Conservation (phyloP, 805 yeast species). For the Teunomyces kruisii region DNA sequence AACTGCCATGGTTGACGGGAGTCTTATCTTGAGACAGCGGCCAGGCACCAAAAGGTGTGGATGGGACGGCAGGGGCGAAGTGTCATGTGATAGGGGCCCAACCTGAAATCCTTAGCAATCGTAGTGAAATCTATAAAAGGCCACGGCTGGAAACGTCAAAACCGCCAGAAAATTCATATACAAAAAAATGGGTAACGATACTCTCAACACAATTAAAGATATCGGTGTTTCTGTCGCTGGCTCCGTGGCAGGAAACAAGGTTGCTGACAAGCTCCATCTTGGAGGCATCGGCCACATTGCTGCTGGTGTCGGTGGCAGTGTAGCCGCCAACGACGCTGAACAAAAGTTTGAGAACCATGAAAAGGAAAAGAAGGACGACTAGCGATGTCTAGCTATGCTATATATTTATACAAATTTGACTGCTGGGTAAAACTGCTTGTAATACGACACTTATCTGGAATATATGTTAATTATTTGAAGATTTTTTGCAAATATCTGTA, state of each 20-base stretch:
- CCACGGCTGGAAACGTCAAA: background rate
- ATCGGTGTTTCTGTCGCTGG: slow-evolving; percentile 38
- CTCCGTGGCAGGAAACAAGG: slow-evolving; percentile 39
- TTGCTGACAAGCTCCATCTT: slow-evolving; percentile 31
- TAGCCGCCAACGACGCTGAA: slow-evolving; percentile 34
- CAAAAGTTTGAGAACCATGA: slow-evolving; percentile 27
- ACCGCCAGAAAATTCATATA: background rate
- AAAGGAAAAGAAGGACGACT: slow-evolving; percentile 1
- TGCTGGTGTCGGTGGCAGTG: slow-evolving; percentile 31
- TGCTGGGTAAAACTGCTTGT: too few species aligned
- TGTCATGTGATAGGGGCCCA: background rate
- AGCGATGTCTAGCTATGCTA: background rate
- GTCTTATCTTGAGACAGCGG: too few species aligned
- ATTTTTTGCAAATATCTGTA: too few species aligned
- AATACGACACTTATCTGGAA: too few species aligned
- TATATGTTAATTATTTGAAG: too few species aligned
- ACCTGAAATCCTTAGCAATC: background rate
- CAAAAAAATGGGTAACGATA: slow-evolving; percentile 13
- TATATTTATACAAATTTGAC: too few species aligned
- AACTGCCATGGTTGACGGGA: too few species aligned
- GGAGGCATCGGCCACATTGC: slow-evolving; percentile 37
- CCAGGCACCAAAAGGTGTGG: background rate
- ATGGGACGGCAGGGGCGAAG: background rate
- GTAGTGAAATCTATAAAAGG: background rate
- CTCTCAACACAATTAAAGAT: slow-evolving; percentile 25